Conservation (phyloP, 306 rosid genomes). For the Elaeagnus macrophylla region DNA sequence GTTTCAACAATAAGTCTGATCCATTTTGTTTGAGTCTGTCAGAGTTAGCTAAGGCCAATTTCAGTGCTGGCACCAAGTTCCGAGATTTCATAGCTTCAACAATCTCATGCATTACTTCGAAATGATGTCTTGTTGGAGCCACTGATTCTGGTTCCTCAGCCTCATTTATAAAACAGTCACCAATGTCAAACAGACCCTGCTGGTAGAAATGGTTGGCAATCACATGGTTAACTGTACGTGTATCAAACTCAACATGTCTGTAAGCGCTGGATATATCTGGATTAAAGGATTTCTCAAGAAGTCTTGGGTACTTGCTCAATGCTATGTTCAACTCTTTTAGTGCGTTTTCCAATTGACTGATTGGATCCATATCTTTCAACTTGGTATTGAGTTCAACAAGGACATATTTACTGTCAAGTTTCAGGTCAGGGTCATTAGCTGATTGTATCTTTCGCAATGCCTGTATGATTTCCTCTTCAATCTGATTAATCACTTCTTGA, state of each 20-base stretch:
- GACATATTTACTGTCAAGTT: slow-evolving; percentile 31
- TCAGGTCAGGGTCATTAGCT: slow-evolving; percentile 23
- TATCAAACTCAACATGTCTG: slow-evolving; percentile 58
- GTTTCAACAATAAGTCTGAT: slow-evolving; percentile 61
- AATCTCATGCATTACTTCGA: slow-evolving; percentile 69
- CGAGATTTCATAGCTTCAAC: slow-evolving; percentile 61
- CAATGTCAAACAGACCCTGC: slow-evolving; percentile 72
- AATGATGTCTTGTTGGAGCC: slow-evolving; percentile 48
- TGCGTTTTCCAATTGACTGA: slow-evolving; percentile 51
- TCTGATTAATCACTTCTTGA: slow-evolving; percentile 46
- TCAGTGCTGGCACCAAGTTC: slow-evolving; percentile 73
- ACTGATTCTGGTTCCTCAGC: slow-evolving; percentile 55
- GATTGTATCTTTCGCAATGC: slow-evolving; percentile 56
- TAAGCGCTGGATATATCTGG: slow-evolving; percentile 89
- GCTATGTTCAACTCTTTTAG: slow-evolving; percentile 79
- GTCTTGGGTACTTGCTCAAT: slow-evolving; percentile 68
- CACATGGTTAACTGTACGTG: slow-evolving; percentile 52
- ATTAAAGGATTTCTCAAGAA: slow-evolving; percentile 66
- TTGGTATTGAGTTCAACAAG: slow-evolving; percentile 51
- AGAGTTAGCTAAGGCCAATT: slow-evolving; percentile 58
- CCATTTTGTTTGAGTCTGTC: slow-evolving; percentile 58
- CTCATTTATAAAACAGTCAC: slow-evolving; percentile 57
- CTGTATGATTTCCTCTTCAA: slow-evolving; percentile 41
- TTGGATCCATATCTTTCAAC: slow-evolving; percentile 48
- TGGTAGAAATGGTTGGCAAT: slow-evolving; percentile 76